phyloP scores from a whole-genome alignment of 352 stramenopile genomes.

The Aphanomyces invadans region DNA sequence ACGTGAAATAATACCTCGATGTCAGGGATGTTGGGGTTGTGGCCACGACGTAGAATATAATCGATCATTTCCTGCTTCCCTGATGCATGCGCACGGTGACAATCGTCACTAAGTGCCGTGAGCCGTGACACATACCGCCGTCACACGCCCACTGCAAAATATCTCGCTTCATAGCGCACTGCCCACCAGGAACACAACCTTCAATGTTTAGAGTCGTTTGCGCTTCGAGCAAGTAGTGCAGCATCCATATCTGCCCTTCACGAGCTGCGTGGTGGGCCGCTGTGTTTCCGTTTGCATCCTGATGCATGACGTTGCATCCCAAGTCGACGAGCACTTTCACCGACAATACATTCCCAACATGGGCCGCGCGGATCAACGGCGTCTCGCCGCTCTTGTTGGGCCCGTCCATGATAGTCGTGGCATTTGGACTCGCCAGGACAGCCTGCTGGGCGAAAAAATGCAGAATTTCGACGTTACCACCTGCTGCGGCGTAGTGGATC shows the following conservation, averaged over 20 bases:
- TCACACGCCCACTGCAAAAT: constrained; percentile 55
- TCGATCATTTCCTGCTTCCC: constrained; percentile 61
- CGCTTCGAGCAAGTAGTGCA: constrained; percentile 53
- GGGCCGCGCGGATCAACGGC: constrained; percentile 66
- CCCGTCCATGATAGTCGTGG: constrained; percentile 40
- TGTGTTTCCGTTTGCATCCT: constrained; percentile 58
- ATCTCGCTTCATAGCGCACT: constrained; percentile 32
- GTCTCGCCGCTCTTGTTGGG: constrained; percentile 57
- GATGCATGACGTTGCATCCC: constrained; percentile 37
- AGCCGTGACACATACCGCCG: constrained; percentile 31
- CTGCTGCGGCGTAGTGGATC: constrained; percentile 54
- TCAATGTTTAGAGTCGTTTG: not conserved
- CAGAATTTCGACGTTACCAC: constrained; percentile 44
- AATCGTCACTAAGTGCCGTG: too few relatives aligned
- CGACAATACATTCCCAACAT: constrained; percentile 60
- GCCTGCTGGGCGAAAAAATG: constrained; percentile 79
- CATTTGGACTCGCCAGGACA: constrained; percentile 27
- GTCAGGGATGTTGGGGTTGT: constrained; percentile 43
- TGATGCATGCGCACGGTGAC: too few relatives aligned
- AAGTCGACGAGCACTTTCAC: constrained; percentile 47
- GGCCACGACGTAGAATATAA: constrained; percentile 52
- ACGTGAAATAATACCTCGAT: constrained; percentile 30
- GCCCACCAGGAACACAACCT: constrained; percentile 29
- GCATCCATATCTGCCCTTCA: constrained; percentile 60
- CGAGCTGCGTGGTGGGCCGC: constrained; percentile 58